Percentiles rank a stretch among this genome's conserved stretches.
Conservation (phyloP, 1,284 basidiomycete genomes). For the Amylostereum areolatum region DNA sequence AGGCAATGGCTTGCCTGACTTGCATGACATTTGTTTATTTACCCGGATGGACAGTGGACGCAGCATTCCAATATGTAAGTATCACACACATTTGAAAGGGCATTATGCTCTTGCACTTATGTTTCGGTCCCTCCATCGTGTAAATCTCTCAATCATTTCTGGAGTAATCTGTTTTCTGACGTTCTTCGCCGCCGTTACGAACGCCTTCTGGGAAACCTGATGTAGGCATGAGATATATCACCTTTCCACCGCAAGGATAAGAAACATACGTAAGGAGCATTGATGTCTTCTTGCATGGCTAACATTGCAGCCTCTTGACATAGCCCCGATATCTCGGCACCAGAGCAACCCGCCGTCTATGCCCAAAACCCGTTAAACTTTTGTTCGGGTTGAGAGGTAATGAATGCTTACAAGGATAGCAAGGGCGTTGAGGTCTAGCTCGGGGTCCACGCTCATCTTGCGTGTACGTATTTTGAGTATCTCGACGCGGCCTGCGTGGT, state of each 20-base stretch:
- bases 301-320: constrained; percentile 95
- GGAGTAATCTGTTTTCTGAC: constrained; percentile 85
- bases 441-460: constrained; percentile 76
- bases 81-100: no score
- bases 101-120: no score
- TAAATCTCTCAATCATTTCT: constrained; percentile 68
- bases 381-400: background rate
- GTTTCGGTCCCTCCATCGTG: constrained; percentile 48
- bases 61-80: no score
- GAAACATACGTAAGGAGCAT: constrained; percentile 64
- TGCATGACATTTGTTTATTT: no score
- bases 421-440: constrained; percentile 64
- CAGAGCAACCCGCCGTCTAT: constrained; percentile 92
- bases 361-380: background rate
- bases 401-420: constrained; percentile 51
- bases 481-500: constrained; percentile 71
- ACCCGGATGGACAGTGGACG: no score
- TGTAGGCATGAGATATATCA: background rate
- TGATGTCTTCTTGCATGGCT: constrained; percentile 84
- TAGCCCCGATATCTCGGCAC: constrained; percentile 88
- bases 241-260: background rate
- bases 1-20: no score
- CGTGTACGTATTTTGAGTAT: constrained; percentile 77
- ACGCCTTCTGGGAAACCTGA: constrained; percentile 73
- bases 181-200: constrained; percentile 67